Evolutionary conservation across 2,329 filamentous ascomycete species (phyloP), one percentile per base, ranked within the genome.

Genomic region (Phialophora tarda): DNA sequence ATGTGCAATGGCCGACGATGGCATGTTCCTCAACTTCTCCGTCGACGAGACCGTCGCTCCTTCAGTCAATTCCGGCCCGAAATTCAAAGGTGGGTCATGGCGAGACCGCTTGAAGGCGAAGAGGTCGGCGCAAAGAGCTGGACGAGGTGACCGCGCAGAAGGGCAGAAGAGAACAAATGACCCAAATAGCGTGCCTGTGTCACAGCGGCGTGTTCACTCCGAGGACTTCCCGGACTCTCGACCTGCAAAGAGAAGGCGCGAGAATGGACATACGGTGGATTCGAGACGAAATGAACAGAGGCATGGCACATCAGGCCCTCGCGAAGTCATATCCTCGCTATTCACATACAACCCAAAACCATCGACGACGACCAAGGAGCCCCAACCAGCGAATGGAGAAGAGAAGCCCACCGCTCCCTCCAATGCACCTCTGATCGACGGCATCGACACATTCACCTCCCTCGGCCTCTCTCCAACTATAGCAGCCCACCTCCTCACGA

Each of bases 1-100:
- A 34, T 4, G 23, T 32, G 14, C 24, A n/a, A 70, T 70, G 68
- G 68, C 98, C 93, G 93, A 98, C 82, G 91, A 96, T 88, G 93
- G 93, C 72, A 91, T 99, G 87, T 86, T 97, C 64, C 83, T 98
- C 76, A 98, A 98, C 74, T 97, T 98, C 77, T 89, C 92, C 73
- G 82, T 97, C 64, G 85, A 87, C 30, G 88, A 91, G 67, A 77
- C 91, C 62, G 82, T 85, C 5, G 81, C 85, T 62, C 88, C 84
- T 14, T 47, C 62, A 67, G 82, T 85, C 4, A 81, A 85, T 61
- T 88, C 84, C 8, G 41, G 64, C 4, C 83, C 84, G 72, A 85
- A 82, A 62, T 91, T 96, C 78, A 95, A 91, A 77, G 95, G 95
- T 72, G 95, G 95, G n/a, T 87, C 88, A 73, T 99, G 95, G 95